Conservation (phyloP, 495 filamentous ascomycete species). For the Hypoxylon subgilvum region DNA sequence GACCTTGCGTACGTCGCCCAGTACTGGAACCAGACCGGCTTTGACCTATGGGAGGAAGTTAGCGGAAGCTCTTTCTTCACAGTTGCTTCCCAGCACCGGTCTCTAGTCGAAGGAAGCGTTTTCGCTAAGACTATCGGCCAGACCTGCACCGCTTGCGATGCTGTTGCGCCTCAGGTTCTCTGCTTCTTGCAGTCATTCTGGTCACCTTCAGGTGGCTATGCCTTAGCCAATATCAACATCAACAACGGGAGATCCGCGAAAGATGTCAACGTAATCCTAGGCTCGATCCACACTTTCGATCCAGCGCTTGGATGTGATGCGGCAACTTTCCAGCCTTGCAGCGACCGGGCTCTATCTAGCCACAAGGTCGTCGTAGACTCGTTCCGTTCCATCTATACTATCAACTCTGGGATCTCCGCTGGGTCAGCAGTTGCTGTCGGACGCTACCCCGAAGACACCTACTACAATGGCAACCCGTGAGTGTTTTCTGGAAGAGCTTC, state of each 20-base stretch:
- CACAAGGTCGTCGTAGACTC: slow-evolving; percentile 69
- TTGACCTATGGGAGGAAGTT: slow-evolving; percentile 77
- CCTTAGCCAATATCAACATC: slow-evolving; percentile 62
- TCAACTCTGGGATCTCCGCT: slow-evolving; percentile 59
- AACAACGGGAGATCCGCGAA: slow-evolving; percentile 60
- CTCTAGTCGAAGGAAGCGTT: slow-evolving; percentile 68
- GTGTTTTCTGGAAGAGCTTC: not conserved
- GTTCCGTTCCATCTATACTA: slow-evolving; percentile 64
- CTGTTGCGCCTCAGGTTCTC: slow-evolving; percentile 63
- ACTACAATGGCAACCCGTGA: slow-evolving; percentile 67
- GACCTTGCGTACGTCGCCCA: slow-evolving; percentile 73
- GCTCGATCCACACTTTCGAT: slow-evolving; percentile 69
- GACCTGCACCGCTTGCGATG: slow-evolving; percentile 55
- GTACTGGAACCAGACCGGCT: slow-evolving; percentile 74
- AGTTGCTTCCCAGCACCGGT: slow-evolving; percentile 49
- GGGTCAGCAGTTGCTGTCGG: slow-evolving; percentile 67
- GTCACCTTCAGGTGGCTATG: slow-evolving; percentile 58
- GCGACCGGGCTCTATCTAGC: slow-evolving; percentile 65
- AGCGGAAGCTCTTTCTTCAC: slow-evolving; percentile 67
- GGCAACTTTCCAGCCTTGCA: slow-evolving; percentile 68
- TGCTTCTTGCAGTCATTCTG: slow-evolving; percentile 72
- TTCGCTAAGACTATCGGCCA: slow-evolving; percentile 56
- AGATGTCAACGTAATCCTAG: slow-evolving; percentile 68
- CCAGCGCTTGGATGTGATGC: slow-evolving; percentile 62
- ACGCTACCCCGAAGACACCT: slow-evolving; percentile 71